Conservation (phyloP, 192 early-diverging fungal species). For the Umbelopsis ramanniana region DNA sequence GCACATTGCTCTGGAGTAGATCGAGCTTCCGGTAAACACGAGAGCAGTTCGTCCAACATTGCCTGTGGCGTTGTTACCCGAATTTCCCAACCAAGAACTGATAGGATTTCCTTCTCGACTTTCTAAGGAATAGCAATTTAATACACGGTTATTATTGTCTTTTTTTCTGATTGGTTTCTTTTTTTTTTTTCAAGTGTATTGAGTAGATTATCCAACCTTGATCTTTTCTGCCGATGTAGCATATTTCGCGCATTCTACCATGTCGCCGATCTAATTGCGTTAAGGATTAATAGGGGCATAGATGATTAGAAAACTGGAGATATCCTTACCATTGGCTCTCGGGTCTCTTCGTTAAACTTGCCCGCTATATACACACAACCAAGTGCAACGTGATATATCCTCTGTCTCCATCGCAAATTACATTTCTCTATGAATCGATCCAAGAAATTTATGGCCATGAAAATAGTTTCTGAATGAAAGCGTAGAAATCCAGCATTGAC, state of each 20-base stretch:
- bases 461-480: constrained; percentile 12
- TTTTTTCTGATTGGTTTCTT: background rate
- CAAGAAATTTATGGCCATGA: constrained; percentile 13
- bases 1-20: constrained; percentile 14
- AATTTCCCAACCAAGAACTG: constrained; percentile 13
- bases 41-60: constrained; percentile 7
- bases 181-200: background rate
- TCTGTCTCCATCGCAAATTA: constrained; percentile 15
- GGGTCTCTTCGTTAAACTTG: constrained; percentile 18
- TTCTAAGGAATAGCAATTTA: background rate
- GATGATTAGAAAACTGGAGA: no score
- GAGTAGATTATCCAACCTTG: background rate
- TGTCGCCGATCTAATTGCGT: background rate
- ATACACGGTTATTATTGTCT: background rate
- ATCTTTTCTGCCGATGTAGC: constrained; percentile 8
- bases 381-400: constrained; percentile 22
- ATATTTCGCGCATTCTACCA: constrained; percentile 12
- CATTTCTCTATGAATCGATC: constrained; percentile 17
- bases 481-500: background rate
- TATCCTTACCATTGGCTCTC: constrained; percentile 6
- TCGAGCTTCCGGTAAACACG: constrained; percentile 6
- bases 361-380: constrained; percentile 24
- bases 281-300: no score
- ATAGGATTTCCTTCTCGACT: constrained; percentile 13
- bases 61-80: constrained; percentile 5